phyloP scores from a whole-genome alignment of 2,329 filamentous ascomycete genomes.

The Arthrobotrys sphaeroides region DNA sequence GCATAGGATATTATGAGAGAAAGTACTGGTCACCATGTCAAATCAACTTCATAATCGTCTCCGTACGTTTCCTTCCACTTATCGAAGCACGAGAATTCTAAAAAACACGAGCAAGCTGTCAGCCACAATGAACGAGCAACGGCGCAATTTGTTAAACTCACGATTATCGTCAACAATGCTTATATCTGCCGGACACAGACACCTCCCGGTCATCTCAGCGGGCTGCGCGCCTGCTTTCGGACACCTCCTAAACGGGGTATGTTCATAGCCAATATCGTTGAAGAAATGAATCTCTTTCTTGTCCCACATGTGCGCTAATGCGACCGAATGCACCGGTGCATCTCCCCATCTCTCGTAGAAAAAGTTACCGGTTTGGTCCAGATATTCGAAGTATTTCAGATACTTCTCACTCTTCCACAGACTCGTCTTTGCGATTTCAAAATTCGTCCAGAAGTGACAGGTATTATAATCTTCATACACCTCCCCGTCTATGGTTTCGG shows the following conservation, averaged over 20 bases:
- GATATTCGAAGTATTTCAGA: conserved; percentile 24
- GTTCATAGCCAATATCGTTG: conserved; percentile 36
- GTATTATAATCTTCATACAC: conserved; percentile 20
- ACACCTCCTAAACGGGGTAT: conserved; percentile 17
- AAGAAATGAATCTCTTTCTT: conserved; percentile 30
- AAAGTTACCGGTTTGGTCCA: conserved; percentile 20
- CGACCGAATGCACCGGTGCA: conserved; percentile 31
- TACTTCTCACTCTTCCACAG: conserved; percentile 29
- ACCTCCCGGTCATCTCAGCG: conserved; percentile 1
- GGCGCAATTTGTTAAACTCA: background rate
- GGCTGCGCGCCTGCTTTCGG: conserved; percentile 1
- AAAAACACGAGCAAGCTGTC: too few relatives aligned
- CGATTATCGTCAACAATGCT: conserved; percentile 6
- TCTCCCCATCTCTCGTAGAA: conserved; percentile 40
- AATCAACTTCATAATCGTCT: conserved; percentile 17
- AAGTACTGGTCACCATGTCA: conserved; percentile 14
- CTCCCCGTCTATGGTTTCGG: background rate
- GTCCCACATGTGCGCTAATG: conserved; percentile 25
- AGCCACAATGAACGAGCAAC: background rate
- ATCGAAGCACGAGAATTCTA: conserved; percentile 29
- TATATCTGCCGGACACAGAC: conserved; percentile 10
- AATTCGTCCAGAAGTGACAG: conserved; percentile 40
- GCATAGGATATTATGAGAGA: background rate
- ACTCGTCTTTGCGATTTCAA: conserved; percentile 23
- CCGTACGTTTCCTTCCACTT: conserved; percentile 26